Base-by-base conservation (phyloP, 2,329 filamentous ascomycete genomes). In the Alternaria tenuissima region DNA sequence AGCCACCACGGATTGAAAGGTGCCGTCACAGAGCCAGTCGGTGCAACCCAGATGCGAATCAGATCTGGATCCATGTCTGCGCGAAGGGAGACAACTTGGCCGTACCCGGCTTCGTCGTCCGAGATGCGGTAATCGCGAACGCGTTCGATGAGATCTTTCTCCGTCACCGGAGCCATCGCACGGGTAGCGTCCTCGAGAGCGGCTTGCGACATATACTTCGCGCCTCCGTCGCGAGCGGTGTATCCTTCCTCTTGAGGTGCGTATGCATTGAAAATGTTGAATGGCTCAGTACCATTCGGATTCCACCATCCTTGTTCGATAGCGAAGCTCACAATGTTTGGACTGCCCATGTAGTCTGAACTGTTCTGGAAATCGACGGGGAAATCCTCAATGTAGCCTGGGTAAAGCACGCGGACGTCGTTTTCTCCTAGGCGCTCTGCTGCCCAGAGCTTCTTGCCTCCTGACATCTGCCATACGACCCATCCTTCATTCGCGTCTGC, bases 111-210 rank as follows among this genome's bases (percentile, higher is more conserved):
- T 64, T 78, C 73, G 30, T 78, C 75, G 42, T 78, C 75, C 16
- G 73, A 67, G 26, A 78, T 78, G 9, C 76, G 68, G 38, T 68
- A 74, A 54, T 78, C 76, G 24, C 76, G 75, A 7, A 78, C 76
- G 7, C 76, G 72, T 24, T 79, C 77, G 65, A 82, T 81, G 3
- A 85, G 73, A 59, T 85, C 82, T 18, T 73, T 71, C 59, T 86
- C 84, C 0, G 82, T 83, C n/a, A 85, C 70, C 0, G 84, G 83
- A 1, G 76, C 78, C 71, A 82, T 84, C 16, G 79, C 74, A 1
- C 69, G 67, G 1, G 76, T 78, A 1, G 75, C 75, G n/a, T 76
- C 66, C 51, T 77, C 76, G 2, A 78, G 70, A 1, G 74, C 73
- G 8, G 72, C 75, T 61, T 76, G 76, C 1, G 74, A 77, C 74